These are phyloP conservation scores for Candida sithepensis DNA, from an alignment of 805 yeast species.

Conservation along the genomic window DNA sequence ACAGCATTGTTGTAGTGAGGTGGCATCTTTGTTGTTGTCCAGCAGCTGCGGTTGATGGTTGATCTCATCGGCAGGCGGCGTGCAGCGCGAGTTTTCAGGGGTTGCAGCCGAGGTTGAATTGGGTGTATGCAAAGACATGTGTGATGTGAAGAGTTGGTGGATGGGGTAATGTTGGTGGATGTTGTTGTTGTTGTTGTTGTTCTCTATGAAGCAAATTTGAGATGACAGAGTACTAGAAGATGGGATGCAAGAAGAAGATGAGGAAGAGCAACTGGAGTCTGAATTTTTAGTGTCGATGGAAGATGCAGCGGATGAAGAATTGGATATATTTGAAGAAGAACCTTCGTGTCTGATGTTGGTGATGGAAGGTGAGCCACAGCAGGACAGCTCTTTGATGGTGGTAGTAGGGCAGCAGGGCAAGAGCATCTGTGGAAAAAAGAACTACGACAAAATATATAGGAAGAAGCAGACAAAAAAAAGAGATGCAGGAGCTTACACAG, in stretches of 20 bases:
- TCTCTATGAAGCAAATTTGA: too few species aligned
- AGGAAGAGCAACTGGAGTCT: too few species aligned
- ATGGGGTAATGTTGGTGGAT: too few species aligned
- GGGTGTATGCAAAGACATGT: too few species aligned
- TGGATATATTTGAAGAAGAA: not conserved
- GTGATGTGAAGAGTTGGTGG: too few species aligned
- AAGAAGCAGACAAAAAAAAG: not conserved
- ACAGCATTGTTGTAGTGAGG: constrained; percentile 7
- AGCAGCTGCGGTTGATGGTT: not conserved
- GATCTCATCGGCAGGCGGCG: not conserved
- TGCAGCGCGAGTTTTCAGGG: not conserved
- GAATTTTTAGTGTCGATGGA: too few species aligned
- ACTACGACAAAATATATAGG: not conserved
- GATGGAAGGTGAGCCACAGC: not conserved
- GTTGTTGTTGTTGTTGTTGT: too few species aligned
- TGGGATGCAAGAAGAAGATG: too few species aligned
- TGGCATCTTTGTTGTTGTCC: not conserved
- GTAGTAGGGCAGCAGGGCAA: not conserved
- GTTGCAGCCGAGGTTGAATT: not conserved
- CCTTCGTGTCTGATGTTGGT: not conserved
- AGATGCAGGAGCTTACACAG: not conserved
- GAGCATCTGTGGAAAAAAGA: not conserved
- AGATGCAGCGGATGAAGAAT: not conserved
- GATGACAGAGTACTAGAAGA: too few species aligned
- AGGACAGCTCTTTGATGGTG: not conserved